Percentiles rank a stretch among this genome's conserved stretches.
Conservation (phyloP, 176 grass and related monocot genomes). For the Puya raimondii region DNA sequence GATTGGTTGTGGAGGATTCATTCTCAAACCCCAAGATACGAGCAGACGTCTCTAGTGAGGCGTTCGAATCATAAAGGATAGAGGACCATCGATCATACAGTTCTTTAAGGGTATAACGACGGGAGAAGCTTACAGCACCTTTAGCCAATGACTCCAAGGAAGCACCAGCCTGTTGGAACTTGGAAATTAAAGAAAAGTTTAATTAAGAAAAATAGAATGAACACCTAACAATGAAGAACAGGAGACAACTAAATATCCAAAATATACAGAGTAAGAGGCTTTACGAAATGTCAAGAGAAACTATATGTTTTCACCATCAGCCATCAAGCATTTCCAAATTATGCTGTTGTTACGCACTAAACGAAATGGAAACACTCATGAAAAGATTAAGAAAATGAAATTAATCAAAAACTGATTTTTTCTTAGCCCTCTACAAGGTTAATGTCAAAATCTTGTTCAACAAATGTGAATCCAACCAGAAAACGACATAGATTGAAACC, state of each 20-base stretch:
- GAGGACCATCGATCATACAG: slow-evolving; percentile 40
- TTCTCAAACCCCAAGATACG: slow-evolving; percentile 27
- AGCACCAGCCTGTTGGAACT: slow-evolving; percentile 35
- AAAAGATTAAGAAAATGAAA: not conserved
- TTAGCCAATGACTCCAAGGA: slow-evolving; percentile 49
- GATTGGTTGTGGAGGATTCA: slow-evolving; percentile 41
- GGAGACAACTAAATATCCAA: not conserved
- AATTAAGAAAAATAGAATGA: not conserved
- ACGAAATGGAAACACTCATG: not conserved
- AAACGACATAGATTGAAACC: no score
- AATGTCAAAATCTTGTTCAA: no score
- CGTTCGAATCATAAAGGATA: slow-evolving; percentile 26
- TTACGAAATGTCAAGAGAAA: not conserved
- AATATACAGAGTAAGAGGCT: not conserved
- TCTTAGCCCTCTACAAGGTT: no score
- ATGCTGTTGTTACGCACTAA: not conserved
- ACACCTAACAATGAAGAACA: not conserved
- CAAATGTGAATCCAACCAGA: no score
- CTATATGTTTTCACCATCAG: not conserved
- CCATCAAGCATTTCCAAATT: not conserved
- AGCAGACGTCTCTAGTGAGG: slow-evolving; percentile 25
- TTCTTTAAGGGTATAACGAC: slow-evolving; percentile 36
- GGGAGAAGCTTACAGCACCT: slow-evolving; percentile 44
- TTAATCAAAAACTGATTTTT: not conserved
- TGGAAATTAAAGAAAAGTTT: not conserved